Evolutionary conservation across 164 flowering plant genomes (phyloP).

Genomic region (Vitis riparia): DNA sequence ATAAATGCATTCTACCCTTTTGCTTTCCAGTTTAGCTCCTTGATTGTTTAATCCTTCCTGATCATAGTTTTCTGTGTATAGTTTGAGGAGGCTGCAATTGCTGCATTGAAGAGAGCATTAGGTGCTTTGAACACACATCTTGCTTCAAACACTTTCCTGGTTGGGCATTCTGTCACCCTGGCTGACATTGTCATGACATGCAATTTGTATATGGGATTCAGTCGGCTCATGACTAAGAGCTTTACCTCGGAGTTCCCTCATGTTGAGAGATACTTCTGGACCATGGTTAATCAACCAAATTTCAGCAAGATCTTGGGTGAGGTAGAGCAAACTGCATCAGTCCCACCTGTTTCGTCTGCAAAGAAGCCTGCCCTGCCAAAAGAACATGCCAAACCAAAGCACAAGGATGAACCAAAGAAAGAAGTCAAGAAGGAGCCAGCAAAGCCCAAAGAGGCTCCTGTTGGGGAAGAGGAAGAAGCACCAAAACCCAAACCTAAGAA

Average conservation of each 20-base stretch:
- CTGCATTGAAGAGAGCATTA: constrained; percentile 75
- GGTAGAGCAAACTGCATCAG: constrained; percentile 71
- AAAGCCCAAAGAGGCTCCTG: constrained; percentile 43
- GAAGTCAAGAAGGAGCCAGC: constrained; percentile 40
- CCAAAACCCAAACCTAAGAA: constrained; percentile 95
- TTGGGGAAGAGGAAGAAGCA: constrained; percentile 74
- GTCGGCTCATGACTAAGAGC: constrained; percentile 41
- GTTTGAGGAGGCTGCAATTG: constrained; percentile 73
- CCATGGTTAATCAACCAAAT: constrained; percentile 88
- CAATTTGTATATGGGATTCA: constrained; percentile 30
- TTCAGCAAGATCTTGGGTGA: constrained; percentile 73
- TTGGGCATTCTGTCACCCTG: constrained; percentile 46
- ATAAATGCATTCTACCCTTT: too few species aligned
- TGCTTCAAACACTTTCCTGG: constrained; percentile 67
- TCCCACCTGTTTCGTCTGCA: constrained; percentile 51
- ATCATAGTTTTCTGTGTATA: constrained; percentile 12
- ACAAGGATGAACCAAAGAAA: constrained; percentile 46
- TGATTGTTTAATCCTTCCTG: background rate
- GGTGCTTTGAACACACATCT: constrained; percentile 70
- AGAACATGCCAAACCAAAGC: constrained; percentile 36
- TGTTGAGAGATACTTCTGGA: constrained; percentile 98
- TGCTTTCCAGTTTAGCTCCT: too few species aligned
- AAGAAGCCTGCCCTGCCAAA: constrained; percentile 52
- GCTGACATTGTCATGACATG: constrained; percentile 71
- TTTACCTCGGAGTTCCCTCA: constrained; percentile 79